Conservation (phyloP, 306 rosid genomes). For the Hippophae tibetana region DNA sequence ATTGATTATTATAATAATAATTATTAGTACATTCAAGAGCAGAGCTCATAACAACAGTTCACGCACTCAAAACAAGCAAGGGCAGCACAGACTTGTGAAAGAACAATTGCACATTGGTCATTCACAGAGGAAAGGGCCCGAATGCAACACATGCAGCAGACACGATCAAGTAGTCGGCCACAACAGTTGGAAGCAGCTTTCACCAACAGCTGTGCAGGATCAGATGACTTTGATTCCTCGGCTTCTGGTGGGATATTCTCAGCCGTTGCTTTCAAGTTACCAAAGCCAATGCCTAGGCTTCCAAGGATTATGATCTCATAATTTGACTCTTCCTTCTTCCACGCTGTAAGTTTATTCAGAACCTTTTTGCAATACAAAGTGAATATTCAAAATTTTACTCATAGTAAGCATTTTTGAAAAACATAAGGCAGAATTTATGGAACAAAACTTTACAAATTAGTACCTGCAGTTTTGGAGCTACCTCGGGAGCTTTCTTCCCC, state of each 20-base stretch:
- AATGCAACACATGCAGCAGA: slow-evolving; percentile 72
- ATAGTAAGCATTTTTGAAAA: background rate
- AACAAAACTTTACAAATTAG: background rate
- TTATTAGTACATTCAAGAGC: slow-evolving; percentile 32
- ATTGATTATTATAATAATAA: slow-evolving; percentile 8
- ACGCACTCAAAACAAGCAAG: slow-evolving; percentile 68
- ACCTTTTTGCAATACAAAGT: slow-evolving; percentile 34
- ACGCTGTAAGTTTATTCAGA: slow-evolving; percentile 28
- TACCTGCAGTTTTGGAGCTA: slow-evolving; percentile 46
- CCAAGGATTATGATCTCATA: slow-evolving; percentile 42
- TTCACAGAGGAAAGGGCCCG: slow-evolving; percentile 39
- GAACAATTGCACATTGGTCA: slow-evolving; percentile 49
- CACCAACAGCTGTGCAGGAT: slow-evolving; percentile 29
- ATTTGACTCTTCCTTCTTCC: slow-evolving; percentile 19
- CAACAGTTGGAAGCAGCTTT: slow-evolving; percentile 66
- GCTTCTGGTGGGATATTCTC: slow-evolving; percentile 39
- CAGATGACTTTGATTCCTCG: slow-evolving; percentile 55
- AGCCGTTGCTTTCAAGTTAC: slow-evolving; percentile 57
- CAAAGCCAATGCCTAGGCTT: slow-evolving; percentile 55
- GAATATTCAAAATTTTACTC: background rate
- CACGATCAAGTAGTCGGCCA: slow-evolving; percentile 24
- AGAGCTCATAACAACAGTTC: slow-evolving; percentile 71
- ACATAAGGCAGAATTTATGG: too few relatives aligned
- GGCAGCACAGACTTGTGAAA: slow-evolving; percentile 69
- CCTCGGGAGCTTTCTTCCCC: slow-evolving; percentile 44